Evolutionary conservation across 352 stramenopile species (phyloP), one percentile per base, ranked within the genome.

Genomic region (Phytophthora fragariaefolia): DNA sequence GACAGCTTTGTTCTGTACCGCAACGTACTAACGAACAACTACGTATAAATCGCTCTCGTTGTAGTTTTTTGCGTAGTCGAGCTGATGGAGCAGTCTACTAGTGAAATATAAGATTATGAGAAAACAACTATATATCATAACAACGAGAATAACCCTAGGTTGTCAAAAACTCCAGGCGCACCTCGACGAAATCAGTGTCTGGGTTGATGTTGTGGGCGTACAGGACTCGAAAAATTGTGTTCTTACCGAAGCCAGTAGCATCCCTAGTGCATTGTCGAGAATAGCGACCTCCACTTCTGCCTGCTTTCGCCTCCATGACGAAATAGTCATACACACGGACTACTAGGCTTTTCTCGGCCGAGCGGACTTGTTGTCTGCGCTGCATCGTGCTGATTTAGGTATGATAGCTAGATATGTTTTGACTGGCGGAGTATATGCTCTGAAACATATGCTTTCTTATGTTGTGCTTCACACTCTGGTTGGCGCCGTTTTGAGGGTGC

Each of bases 121-220:
- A 34, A 32, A 8, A 32, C 15, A 22, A 4, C 17, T 20, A 13
- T 30, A n/a, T 26, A 43, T 46, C 12, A 12, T 38, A 60, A 51
- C 17, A 27, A 9, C 7, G 2, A 38, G 4, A 13, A 8, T 40
- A 56, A 64, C 57, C 32, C 46, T 64, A 50, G 15, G 27, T 51
- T 17, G 17, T 18, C 24, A 0, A 56, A 51, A 51, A 43, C 57
- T 15, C 10, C 45, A 20, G 23, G 0, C 46, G 9, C 6, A 64
- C 57, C 45, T 64, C 46, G 57, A 51, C 23, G 45, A 51, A 64
- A 57, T 57, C 46, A 10, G 57, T 57, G 45, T 50, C 43, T 18
- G 15, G 43, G 28, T 63, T 17, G 8, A 54, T 24, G 45, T 64
- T 64, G 30, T 46, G 22, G 17, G 32, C 42, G 0, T 32, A 17